Conservation (phyloP, 441 rosid species). For the Corymbia citriodora region DNA sequence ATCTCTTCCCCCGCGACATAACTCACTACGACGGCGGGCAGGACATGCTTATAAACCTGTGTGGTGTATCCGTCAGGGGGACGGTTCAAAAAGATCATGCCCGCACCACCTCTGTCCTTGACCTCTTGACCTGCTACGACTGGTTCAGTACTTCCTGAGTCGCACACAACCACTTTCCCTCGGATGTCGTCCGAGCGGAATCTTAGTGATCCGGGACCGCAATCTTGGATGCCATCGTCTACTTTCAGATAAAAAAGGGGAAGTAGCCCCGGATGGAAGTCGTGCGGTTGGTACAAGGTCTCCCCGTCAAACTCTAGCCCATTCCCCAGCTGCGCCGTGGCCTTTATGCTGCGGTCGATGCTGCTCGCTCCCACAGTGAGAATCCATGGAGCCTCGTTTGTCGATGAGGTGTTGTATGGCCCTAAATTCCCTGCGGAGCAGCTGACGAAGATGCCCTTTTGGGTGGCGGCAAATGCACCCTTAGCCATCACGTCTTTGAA, state of each 20-base stretch:
- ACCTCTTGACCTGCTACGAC: not conserved
- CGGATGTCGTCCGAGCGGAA: not conserved
- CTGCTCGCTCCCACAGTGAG: too few relatives aligned
- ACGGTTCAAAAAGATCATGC: not conserved
- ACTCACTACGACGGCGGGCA: not conserved
- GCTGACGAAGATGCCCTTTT: not conserved
- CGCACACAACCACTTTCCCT: not conserved
- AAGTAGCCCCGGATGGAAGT: too few relatives aligned
- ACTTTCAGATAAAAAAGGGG: not conserved
- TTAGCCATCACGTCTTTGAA: not conserved
- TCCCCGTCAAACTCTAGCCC: too few relatives aligned
- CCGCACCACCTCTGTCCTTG: not conserved
- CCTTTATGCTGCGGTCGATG: too few relatives aligned
- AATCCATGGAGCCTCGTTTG: not conserved
- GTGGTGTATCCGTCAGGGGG: not conserved
- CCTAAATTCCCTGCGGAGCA: not conserved
- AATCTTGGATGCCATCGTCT: not conserved
- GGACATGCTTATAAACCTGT: not conserved
- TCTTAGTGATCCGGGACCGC: not conserved
- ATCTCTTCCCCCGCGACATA: not conserved
- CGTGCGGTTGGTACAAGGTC: too few relatives aligned
- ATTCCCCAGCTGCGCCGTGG: too few relatives aligned
- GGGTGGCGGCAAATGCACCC: not conserved
- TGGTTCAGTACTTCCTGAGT: not conserved
- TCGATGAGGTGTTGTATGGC: not conserved